A percentile compares a stretch with the other conserved stretches of the same genome.
Conservation (phyloP, 768 basidiomycete species). For the Mycena amicta region DNA sequence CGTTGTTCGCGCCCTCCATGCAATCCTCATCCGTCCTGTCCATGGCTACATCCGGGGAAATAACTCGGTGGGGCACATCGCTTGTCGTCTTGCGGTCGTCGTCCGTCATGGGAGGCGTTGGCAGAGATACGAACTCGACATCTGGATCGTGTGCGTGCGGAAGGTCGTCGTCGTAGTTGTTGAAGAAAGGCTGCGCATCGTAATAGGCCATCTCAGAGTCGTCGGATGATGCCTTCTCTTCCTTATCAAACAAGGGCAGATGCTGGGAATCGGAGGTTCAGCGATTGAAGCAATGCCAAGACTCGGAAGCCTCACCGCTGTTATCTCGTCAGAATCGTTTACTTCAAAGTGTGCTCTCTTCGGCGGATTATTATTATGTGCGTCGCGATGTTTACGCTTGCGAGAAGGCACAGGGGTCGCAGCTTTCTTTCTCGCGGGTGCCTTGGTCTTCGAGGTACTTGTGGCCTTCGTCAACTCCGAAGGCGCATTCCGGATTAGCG, state of each 20-base stretch:
- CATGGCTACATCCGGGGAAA: not conserved
- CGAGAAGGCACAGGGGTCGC: not conserved
- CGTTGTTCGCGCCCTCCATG: conserved; percentile 21
- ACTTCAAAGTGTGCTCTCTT: not conserved
- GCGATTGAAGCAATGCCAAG: not conserved
- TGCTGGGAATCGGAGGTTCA: not conserved
- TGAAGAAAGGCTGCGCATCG: not conserved
- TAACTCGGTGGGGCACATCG: conserved; percentile 2
- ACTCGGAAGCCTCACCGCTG: not conserved
- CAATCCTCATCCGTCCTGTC: not conserved
- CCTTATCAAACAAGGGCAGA: no score
- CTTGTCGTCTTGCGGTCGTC: conserved; percentile 8
- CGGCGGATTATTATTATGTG: not conserved
- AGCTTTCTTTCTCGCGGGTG: not conserved
- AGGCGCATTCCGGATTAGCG: conserved; percentile 43
- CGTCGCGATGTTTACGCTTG: not conserved
- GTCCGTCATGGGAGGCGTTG: conserved; percentile 22
- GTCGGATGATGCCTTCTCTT: no score
- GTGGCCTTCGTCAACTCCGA: conserved; percentile 19
- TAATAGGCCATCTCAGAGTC: not conserved
- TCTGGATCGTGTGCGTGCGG: conserved; percentile 29
- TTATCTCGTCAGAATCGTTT: not conserved
- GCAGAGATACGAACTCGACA: conserved; percentile 31
- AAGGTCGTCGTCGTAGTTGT: not conserved
- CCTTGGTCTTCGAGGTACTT: not conserved